Percentiles rank a stretch among this genome's conserved stretches.
Evolutionary conservation across 805 yeast species (phyloP).

Genomic region (Metschnikowia kunwiensis): DNA sequence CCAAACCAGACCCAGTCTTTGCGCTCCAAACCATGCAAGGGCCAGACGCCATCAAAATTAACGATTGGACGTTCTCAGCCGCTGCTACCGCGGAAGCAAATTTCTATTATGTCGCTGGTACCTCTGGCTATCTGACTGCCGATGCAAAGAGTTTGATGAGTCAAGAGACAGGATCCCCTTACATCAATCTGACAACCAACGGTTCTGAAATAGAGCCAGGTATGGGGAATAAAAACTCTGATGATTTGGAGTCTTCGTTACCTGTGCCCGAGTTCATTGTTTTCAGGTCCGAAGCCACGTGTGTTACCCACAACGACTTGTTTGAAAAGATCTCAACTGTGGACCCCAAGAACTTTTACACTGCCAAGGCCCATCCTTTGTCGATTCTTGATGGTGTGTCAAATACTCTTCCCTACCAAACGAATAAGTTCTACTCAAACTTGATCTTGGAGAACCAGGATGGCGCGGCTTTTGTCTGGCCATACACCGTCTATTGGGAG

Average conservation of each 20-base stretch:
- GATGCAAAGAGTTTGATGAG: neutral
- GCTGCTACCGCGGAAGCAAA: neutral
- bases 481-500: slow-evolving; percentile 62
- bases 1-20: slow-evolving; percentile 3
- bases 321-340: slow-evolving; percentile 46
- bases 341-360: slow-evolving; percentile 46
- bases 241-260: too few species aligned
- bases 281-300: neutral
- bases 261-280: neutral
- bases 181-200: neutral
- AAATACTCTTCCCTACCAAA: slow-evolving; percentile 48
- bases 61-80: slow-evolving; percentile 1
- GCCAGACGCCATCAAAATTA: slow-evolving; percentile 2
- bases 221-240: too few species aligned
- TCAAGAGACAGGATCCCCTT: neutral
- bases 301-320: slow-evolving; percentile 27
- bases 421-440: slow-evolving; percentile 76
- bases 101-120: neutral
- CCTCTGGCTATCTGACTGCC: neutral
- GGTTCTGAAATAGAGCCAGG: too few species aligned
- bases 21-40: neutral
- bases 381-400: slow-evolving; percentile 48
- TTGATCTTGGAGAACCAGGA: slow-evolving; percentile 54
- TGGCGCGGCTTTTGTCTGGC: slow-evolving; percentile 58
- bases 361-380: slow-evolving; percentile 44